These are phyloP conservation scores for Penicillium coprophilum DNA, from an alignment of 495 filamentous ascomycete genomes.

Conservation along the genomic window DNA sequence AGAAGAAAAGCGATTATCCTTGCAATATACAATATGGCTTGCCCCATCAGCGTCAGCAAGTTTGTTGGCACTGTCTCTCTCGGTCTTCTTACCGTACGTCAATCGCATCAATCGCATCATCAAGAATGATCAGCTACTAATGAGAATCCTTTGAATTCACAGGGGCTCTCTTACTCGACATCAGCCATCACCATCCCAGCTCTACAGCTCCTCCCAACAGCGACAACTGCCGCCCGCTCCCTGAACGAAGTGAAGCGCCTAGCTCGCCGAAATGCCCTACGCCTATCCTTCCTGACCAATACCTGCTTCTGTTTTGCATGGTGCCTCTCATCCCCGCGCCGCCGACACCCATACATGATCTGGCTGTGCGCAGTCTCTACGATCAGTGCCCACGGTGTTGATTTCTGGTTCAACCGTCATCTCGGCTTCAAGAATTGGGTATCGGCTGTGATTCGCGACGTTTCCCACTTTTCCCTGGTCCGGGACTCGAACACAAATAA, in stretches of 20 bases:
- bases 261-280: conserved; percentile 57
- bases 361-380: conserved; percentile 66
- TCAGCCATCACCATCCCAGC: conserved; percentile 71
- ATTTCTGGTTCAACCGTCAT: conserved; percentile 51
- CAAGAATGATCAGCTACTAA: neutral
- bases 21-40: conserved; percentile 55
- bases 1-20: neutral
- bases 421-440: conserved; percentile 34
- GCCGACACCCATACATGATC: conserved; percentile 80
- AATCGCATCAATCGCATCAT: conserved; percentile 9
- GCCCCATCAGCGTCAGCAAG: conserved; percentile 71
- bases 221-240: conserved; percentile 61
- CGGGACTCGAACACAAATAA: conserved; percentile 50
- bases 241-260: conserved; percentile 61
- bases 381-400: conserved; percentile 53
- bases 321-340: conserved; percentile 63
- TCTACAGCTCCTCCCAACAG: conserved; percentile 72
- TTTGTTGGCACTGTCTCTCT: conserved; percentile 87
- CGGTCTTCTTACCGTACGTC: conserved; percentile 78
- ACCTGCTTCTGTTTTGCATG: conserved; percentile 71
- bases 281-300: conserved; percentile 60
- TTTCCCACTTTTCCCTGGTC: conserved; percentile 16
- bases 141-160: neutral
- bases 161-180: conserved; percentile 85
- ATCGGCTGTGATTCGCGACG: conserved; percentile 30